Evolutionary conservation across 2,329 filamentous ascomycete species (phyloP).

Genomic region (Fusarium sororula): DNA sequence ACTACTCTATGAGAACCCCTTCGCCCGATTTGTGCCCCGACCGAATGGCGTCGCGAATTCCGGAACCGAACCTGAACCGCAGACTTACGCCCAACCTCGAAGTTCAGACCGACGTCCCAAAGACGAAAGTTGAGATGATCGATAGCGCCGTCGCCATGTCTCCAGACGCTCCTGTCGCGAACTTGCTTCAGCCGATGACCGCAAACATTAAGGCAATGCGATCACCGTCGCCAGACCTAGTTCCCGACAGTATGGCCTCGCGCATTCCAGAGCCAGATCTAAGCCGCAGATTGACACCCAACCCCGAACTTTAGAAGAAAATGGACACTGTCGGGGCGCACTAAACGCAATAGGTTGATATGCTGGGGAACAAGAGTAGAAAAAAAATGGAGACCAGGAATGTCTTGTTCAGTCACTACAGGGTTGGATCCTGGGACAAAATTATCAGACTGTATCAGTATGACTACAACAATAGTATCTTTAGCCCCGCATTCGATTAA

Average conservation of each 20-base stretch:
- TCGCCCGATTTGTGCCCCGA: conserved; percentile 71
- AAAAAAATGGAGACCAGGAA: conserved; percentile 2
- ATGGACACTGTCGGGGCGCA: conserved; percentile 38
- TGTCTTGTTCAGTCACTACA: conserved; percentile 31
- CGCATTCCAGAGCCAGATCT: conserved; percentile 62
- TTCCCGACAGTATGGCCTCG: conserved; percentile 71
- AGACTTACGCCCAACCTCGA: conserved; percentile 60
- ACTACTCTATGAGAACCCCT: conserved; percentile 63
- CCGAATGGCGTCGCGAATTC: conserved; percentile 67
- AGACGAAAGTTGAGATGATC: conserved; percentile 55
- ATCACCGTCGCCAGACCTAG: conserved; percentile 66
- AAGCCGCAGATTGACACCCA: conserved; percentile 57
- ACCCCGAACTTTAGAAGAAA: conserved; percentile 55
- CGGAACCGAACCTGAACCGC: conserved; percentile 56
- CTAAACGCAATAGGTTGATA: not conserved
- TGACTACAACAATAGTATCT: conserved; percentile 8
- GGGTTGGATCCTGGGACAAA: not conserved
- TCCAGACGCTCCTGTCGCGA: conserved; percentile 63
- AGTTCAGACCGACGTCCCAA: conserved; percentile 60
- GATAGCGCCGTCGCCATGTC: conserved; percentile 58
- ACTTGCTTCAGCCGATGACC: conserved; percentile 61
- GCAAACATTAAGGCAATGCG: conserved; percentile 64
- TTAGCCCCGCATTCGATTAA: not conserved
- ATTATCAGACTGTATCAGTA: conserved; percentile 31
- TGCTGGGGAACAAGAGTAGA: not conserved